Evolutionary conservation across 768 basidiomycete species (phyloP).

Genomic region (Rubroboletus pulcherrimus): DNA sequence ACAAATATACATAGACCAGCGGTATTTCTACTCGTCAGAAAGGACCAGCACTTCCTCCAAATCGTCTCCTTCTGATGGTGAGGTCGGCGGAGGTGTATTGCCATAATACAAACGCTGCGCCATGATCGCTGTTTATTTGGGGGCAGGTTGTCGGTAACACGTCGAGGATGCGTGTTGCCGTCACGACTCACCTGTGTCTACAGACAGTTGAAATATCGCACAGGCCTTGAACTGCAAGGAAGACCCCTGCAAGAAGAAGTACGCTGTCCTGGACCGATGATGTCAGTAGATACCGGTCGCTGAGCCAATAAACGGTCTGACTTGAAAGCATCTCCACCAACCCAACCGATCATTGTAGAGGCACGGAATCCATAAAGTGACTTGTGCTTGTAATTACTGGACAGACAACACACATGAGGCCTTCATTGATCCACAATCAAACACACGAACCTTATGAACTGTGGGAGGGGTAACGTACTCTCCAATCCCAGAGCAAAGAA

Average conservation of each 20-base stretch:
- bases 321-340: slow-evolving; percentile 85
- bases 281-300: slow-evolving; percentile 14
- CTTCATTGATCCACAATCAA: slow-evolving; percentile 2
- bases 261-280: slow-evolving; percentile 52
- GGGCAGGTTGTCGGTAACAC: slow-evolving; percentile 9
- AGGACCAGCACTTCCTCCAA: slow-evolving; percentile 72
- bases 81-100: slow-evolving; percentile 53
- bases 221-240: slow-evolving; percentile 82
- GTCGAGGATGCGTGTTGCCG: slow-evolving; percentile 1
- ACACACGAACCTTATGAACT: slow-evolving; percentile 62
- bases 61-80: slow-evolving; percentile 51
- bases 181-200: slow-evolving; percentile 62
- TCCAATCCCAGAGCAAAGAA: slow-evolving; percentile 80
- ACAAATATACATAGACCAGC: not conserved
- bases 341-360: slow-evolving; percentile 81
- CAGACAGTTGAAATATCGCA: slow-evolving; percentile 76
- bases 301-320: slow-evolving; percentile 31
- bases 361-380: slow-evolving; percentile 83
- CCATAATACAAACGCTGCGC: slow-evolving; percentile 75
- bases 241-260: slow-evolving; percentile 72
- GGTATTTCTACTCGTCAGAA: slow-evolving; percentile 46
- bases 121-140: slow-evolving; percentile 55
- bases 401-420: slow-evolving; percentile 19
- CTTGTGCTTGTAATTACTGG: slow-evolving; percentile 72
- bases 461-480: slow-evolving; percentile 83